phyloP scores from a whole-genome alignment of 176 grass and related monocot species.

The Carex pumila region DNA sequence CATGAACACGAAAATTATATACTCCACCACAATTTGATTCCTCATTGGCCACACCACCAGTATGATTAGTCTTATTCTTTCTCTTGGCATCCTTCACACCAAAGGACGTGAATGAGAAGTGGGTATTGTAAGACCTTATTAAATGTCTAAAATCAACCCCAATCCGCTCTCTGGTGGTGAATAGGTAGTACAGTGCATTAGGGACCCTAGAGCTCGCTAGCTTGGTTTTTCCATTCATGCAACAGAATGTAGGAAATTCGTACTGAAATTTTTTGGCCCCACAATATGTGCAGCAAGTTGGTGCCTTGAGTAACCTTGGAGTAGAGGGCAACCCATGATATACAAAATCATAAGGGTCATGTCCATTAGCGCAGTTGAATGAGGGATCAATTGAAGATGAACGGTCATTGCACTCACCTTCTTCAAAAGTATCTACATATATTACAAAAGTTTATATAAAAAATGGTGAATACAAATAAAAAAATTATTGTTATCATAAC shows the following conservation, averaged over 20 bases:
- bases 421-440: not conserved
- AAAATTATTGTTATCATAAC: not conserved
- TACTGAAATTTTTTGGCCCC: slow-evolving; percentile 3
- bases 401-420: not conserved
- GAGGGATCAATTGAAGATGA: not conserved
- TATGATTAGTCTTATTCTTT: too few species aligned
- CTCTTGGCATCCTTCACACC: too few species aligned
- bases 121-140: too few species aligned
- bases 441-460: not conserved
- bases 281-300: not conserved
- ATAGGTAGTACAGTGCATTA: not conserved
- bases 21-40: too few species aligned
- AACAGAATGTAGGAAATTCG: slow-evolving; percentile 20
- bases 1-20: not conserved
- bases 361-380: not conserved
- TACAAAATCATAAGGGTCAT: not conserved
- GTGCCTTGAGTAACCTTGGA: not conserved
- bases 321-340: not conserved
- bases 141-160: not conserved
- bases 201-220: not conserved
- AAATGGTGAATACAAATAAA: not conserved
- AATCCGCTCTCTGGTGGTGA: not conserved
- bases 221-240: slow-evolving; percentile 22
- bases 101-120: too few species aligned
- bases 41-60: too few species aligned